Evolutionary conservation across 2,329 filamentous ascomycete genomes (phyloP), one percentile per base, ranked within the genome.

Genomic region (Aspergillus tanneri): DNA sequence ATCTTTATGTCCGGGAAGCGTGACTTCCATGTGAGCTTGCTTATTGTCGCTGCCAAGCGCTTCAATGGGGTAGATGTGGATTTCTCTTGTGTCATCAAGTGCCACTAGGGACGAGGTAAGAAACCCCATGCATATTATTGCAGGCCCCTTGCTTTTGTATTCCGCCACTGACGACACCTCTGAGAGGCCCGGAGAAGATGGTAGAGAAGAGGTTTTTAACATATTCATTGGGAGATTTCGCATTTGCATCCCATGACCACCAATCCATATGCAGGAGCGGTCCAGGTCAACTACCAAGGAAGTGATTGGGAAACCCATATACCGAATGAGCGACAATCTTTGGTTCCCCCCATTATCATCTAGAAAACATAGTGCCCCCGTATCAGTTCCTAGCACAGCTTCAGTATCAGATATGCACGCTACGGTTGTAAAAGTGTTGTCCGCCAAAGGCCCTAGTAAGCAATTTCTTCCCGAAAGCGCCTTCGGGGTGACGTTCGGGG

Each of bases 391-490:
- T 34, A 97, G 76, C 32, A 97, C 80, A 14, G 90, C 86, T 60
- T 85, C 87, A 34, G 79, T 80, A 27, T 88, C 82, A 28, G 87
- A 85, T 25, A 96, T 80, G 12, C 82, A 76, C 12, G 84, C 81
- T 4, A 90, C 84, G 54, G 87, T 89, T 14, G 85, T 89, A 62
- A 99, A 97, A 0, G 85, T 92, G 6, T 84, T 84, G 52, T 97
- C 92, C 4, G 91, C 80, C 51, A 99, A 74, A 10, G 83, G 78
- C 0, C 90, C 90, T 0, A 99, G 78, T 23, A 99, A 69, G 56
- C 91, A 89, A 64, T 97, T 99, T 56, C 93, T 84, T 28, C 93
- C 95, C 4, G 84, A 79, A 8, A 99, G 72, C 2, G 92, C 86
- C 63, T 86, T 87, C 11, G 86, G 81, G 5, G 68, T 71, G 7